Evolutionary conservation across 2,329 filamentous ascomycete species (phyloP).

Genomic region (Diaporthe citri): DNA sequence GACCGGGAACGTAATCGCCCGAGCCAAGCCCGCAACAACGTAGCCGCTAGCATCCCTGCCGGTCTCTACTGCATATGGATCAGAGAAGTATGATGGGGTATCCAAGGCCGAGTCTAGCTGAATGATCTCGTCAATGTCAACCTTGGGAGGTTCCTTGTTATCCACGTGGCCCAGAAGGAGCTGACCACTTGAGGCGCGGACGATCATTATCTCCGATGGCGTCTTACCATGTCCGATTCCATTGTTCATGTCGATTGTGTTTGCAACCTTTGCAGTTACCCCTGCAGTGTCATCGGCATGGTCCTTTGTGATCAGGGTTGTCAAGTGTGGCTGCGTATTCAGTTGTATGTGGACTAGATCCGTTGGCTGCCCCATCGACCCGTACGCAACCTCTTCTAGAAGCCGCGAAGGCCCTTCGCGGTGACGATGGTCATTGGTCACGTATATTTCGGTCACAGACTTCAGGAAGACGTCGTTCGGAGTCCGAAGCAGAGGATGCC

Average conservation of each 20-base stretch:
- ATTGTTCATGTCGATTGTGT: conserved; percentile 57
- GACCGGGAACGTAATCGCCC: neutral
- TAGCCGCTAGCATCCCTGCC: neutral
- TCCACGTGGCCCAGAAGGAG: conserved; percentile 57
- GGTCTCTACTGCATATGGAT: neutral
- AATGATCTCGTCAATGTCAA: neutral
- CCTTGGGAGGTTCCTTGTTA: neutral
- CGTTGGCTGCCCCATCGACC: conserved; percentile 58
- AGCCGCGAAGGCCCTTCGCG: conserved; percentile 59
- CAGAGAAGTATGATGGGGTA: neutral
- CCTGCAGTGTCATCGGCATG: conserved; percentile 41
- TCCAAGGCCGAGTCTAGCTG: neutral
- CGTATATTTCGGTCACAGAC: conserved; percentile 62
- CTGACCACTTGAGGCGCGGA: conserved; percentile 58
- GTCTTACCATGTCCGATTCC: conserved; percentile 64
- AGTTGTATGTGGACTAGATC: conserved; percentile 58
- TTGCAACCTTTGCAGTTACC: conserved; percentile 60
- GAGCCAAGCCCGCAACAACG: neutral
- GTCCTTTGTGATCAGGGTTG: neutral
- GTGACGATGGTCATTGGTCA: conserved; percentile 72
- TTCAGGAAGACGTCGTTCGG: conserved; percentile 70
- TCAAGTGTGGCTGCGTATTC: neutral
- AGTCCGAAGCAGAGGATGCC: conserved; percentile 64
- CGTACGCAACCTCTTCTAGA: conserved; percentile 59
- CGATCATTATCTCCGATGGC: conserved; percentile 56